Evolutionary conservation across 208 protist species (phyloP).

Genomic region (Leishmania gerbilli): DNA sequence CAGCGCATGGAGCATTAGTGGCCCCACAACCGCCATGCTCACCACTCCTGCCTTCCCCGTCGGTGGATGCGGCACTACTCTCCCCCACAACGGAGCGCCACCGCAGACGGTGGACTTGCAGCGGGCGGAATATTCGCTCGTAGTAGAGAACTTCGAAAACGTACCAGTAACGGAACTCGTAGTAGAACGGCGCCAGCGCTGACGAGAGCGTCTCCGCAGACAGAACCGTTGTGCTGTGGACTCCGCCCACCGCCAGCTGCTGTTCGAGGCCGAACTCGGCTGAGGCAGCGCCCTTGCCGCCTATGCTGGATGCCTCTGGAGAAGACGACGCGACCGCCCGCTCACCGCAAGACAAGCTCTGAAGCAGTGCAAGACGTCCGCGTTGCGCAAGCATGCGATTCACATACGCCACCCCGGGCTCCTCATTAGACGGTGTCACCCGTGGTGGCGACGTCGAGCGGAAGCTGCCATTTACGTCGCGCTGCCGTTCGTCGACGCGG

Average conservation of each 20-base stretch:
- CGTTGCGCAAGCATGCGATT: constrained; percentile 8
- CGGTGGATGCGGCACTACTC: not conserved
- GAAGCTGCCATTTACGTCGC: not conserved
- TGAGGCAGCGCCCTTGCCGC: not conserved
- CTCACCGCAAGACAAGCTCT: not conserved
- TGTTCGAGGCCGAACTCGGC: not conserved
- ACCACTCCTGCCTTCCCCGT: not conserved
- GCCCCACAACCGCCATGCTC: not conserved
- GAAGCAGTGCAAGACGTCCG: constrained; percentile 3
- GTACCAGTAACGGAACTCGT: constrained; percentile 79
- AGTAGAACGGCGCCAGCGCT: constrained; percentile 38
- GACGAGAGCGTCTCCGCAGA: constrained; percentile 1
- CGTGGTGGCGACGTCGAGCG: not conserved
- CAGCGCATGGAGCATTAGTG: not conserved
- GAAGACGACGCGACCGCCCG: not conserved
- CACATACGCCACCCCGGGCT: constrained; percentile 10
- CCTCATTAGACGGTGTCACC: not conserved
- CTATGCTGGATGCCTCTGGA: not conserved
- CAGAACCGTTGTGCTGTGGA: not conserved
- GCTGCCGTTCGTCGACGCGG: not conserved
- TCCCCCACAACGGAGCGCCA: not conserved
- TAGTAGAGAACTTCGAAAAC: constrained; percentile 71
- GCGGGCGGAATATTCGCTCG: constrained; percentile 26
- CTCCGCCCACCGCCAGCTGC: not conserved
- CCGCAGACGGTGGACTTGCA: constrained; percentile 29